Evolutionary conservation across 1,139 yeast species (phyloP).

Genomic region (Tardiomyces depauwii): DNA sequence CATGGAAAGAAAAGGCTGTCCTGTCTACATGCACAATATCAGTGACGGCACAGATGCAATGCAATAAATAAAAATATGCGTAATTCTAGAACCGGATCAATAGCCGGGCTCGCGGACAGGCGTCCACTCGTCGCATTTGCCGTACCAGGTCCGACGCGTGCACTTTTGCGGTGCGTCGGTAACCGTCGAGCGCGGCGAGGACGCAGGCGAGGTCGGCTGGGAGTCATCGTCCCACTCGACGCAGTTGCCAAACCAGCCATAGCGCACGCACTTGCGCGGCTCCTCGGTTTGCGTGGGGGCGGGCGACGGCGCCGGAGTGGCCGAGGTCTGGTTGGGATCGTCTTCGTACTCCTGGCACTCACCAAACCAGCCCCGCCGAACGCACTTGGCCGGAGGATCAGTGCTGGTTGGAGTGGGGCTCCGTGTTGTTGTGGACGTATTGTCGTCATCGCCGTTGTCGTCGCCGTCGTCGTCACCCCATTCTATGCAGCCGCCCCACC

Average conservation of each 20-base stretch:
- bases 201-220: no score
- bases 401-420: background rate
- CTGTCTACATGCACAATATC: no score
- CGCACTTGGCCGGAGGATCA: no score
- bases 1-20: no score
- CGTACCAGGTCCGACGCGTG: conserved; percentile 17
- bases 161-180: conserved; percentile 5
- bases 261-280: conserved; percentile 8
- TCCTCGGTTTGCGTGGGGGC: conserved; percentile 2
- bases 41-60: no score
- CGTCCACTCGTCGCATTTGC: conserved; percentile 14
- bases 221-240: conserved; percentile 7
- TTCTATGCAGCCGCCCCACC: conserved; percentile 26
- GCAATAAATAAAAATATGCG: no score
- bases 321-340: background rate
- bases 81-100: no score
- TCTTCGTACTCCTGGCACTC: no score
- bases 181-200: no score
- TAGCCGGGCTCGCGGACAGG: background rate
- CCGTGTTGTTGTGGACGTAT: background rate
- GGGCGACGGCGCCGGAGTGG: conserved; percentile 7
- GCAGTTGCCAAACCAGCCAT: conserved; percentile 20
- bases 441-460: background rate
- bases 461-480: conserved; percentile 3
- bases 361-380: no score